A percentile compares a stretch with the other conserved stretches of the same genome.
Conservation (phyloP, 2,329 filamentous ascomycete species). For the Xylariaceae sp. region DNA sequence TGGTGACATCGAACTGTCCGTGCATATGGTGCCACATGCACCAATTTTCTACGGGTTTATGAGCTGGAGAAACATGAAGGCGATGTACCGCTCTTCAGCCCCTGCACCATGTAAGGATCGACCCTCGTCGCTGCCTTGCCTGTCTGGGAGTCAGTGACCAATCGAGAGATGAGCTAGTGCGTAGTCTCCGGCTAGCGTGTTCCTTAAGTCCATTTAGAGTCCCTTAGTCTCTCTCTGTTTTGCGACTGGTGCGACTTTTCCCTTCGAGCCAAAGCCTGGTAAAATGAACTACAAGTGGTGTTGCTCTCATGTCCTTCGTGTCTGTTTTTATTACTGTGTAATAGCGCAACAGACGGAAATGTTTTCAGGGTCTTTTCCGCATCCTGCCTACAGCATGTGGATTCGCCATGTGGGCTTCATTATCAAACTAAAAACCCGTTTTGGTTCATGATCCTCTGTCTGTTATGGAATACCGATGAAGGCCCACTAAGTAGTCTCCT, state of each 20-base stretch:
- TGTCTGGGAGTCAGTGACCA: constrained; percentile 12
- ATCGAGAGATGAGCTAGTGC: constrained; percentile 6
- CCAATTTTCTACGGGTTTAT: constrained; percentile 4
- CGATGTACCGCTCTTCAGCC: constrained; percentile 5
- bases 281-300: neutral
- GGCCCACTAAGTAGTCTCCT: neutral
- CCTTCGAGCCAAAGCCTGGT: neutral
- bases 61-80: constrained; percentile 1
- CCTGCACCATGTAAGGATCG: constrained; percentile 6
- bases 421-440: neutral
- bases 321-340: neutral
- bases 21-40: constrained; percentile 1
- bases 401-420: neutral
- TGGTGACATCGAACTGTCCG: constrained; percentile 8
- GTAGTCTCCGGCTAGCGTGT: constrained; percentile 6
- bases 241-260: neutral
- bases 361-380: constrained; percentile 16
- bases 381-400: neutral
- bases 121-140: constrained; percentile 5
- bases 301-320: neutral
- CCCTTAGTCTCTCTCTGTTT: neutral
- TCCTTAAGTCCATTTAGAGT: constrained; percentile 5
- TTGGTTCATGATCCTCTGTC: neutral
- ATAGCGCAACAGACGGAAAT: neutral
- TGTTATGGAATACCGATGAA: neutral